Percentiles rank a stretch among this genome's conserved stretches.
phyloP scores from a whole-genome alignment of 805 yeast genomes.

The Candida khao-thaluensis region DNA sequence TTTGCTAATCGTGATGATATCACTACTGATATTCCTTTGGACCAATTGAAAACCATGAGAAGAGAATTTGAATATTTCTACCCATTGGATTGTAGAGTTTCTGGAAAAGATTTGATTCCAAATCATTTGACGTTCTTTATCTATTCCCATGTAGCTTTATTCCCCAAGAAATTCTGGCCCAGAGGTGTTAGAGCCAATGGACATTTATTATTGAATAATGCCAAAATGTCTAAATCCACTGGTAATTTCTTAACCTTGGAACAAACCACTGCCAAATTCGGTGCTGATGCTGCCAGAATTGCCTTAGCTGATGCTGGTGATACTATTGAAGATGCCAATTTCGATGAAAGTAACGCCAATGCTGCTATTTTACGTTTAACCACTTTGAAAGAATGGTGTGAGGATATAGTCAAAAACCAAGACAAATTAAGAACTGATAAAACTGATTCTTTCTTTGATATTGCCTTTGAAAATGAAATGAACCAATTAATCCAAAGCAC shows the following conservation, averaged over 20 bases:
- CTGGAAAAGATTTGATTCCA: constrained; percentile 96
- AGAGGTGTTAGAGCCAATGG: constrained; percentile 92
- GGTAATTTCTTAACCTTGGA: constrained; percentile 94
- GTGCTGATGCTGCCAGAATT: constrained; percentile 96
- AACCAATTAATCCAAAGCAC: constrained; percentile 75
- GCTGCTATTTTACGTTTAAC: constrained; percentile 94
- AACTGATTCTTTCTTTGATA: constrained; percentile 67
- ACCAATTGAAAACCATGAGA: constrained; percentile 69
- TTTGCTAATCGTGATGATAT: constrained; percentile 69
- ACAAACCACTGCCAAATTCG: constrained; percentile 82
- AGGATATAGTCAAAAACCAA: constrained; percentile 58
- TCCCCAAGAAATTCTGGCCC: constrained; percentile 93
- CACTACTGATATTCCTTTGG: constrained; percentile 58
- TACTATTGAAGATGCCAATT: constrained; percentile 94
- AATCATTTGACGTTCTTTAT: constrained; percentile 96
- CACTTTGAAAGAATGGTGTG: constrained; percentile 94
- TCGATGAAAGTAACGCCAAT: constrained; percentile 94
- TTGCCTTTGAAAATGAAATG: constrained; percentile 92
- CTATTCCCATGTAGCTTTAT: constrained; percentile 88
- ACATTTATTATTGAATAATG: constrained; percentile 90
- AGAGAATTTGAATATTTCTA: constrained; percentile 96
- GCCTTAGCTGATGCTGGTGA: constrained; percentile 99
- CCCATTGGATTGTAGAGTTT: constrained; percentile 87
- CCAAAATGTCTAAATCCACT: constrained; percentile 96
- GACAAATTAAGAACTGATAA: constrained; percentile 51